These are phyloP conservation scores for Aspergillus fumigatiaffinis DNA, from an alignment of 2,329 filamentous ascomycete species.

Conservation along the genomic window DNA sequence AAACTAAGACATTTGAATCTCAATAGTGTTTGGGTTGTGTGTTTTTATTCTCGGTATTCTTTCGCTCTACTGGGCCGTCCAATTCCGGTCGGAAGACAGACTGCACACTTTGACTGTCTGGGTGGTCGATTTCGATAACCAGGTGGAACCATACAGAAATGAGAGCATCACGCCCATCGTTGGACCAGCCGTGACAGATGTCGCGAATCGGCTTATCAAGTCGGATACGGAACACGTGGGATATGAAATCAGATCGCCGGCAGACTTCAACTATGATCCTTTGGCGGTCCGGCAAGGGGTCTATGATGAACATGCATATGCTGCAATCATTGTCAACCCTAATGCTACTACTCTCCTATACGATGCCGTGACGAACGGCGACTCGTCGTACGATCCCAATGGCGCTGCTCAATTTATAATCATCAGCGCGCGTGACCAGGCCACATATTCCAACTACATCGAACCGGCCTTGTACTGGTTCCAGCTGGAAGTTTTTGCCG, in stretches of 20 bases:
- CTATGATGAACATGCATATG: conserved; percentile 58
- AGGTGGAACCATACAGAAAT: conserved; percentile 49
- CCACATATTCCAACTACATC: conserved; percentile 52
- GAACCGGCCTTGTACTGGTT: conserved; percentile 48
- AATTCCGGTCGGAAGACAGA: conserved; percentile 50
- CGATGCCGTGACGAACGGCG: conserved; percentile 51
- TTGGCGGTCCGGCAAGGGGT: conserved; percentile 55
- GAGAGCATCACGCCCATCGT: conserved; percentile 44
- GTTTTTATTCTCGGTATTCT: conserved; percentile 54
- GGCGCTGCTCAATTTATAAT: conserved; percentile 57
- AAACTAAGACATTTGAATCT: not conserved
- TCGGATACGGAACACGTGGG: conserved; percentile 45
- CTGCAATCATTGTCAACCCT: conserved; percentile 59
- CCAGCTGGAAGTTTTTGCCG: conserved; percentile 43
- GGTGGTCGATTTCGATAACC: conserved; percentile 62
- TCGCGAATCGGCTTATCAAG: conserved; percentile 43
- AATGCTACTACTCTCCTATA: conserved; percentile 59
- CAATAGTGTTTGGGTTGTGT: conserved; percentile 43
- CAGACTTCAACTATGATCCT: conserved; percentile 54
- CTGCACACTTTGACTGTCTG: conserved; percentile 49
- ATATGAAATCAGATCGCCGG: conserved; percentile 46
- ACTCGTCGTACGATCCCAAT: conserved; percentile 57
- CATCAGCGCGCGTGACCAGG: conserved; percentile 55
- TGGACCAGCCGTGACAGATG: conserved; percentile 51
- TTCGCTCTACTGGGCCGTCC: conserved; percentile 59